These are phyloP conservation scores for Daldinia bambusicola DNA, from an alignment of 495 filamentous ascomycete species.

Conservation along the genomic window DNA sequence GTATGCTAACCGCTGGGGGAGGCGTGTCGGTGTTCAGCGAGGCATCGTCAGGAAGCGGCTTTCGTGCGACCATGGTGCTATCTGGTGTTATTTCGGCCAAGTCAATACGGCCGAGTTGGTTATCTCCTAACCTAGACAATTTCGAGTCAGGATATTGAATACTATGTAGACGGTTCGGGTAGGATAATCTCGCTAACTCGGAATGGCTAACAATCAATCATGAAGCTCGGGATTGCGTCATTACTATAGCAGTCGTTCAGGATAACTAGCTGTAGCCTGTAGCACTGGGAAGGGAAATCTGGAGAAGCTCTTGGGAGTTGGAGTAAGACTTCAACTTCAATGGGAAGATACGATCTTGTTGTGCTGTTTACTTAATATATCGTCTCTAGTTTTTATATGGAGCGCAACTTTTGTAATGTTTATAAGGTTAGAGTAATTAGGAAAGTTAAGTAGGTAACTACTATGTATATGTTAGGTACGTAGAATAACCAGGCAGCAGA, in stretches of 20 bases:
- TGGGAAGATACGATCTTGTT: neutral
- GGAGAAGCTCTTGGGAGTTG: conserved; percentile 2
- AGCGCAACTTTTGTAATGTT: no score
- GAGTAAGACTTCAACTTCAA: neutral
- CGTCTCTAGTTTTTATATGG: neutral
- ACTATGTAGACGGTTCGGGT: neutral
- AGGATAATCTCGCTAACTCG: conserved; percentile 20
- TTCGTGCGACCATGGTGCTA: conserved; percentile 49
- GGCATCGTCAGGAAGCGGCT: conserved; percentile 53
- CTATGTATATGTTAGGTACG: no score
- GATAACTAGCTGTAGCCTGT: neutral
- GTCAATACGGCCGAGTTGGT: conserved; percentile 31
- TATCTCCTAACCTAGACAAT: conserved; percentile 2
- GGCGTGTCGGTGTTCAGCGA: conserved; percentile 41
- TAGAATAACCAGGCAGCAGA: neutral
- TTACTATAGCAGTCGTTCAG: conserved; percentile 15
- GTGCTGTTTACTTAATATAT: neutral
- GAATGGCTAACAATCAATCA: conserved; percentile 21
- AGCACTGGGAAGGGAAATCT: neutral
- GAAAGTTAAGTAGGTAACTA: no score
- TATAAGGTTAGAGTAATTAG: no score
- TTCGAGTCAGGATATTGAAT: neutral
- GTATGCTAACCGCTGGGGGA: conserved; percentile 46
- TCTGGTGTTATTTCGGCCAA: conserved; percentile 38
- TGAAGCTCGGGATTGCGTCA: conserved; percentile 36